These are phyloP conservation scores for Caryopteris hybrid DNA, from an alignment of 305 asterid genomes.

Conservation along the genomic window DNA sequence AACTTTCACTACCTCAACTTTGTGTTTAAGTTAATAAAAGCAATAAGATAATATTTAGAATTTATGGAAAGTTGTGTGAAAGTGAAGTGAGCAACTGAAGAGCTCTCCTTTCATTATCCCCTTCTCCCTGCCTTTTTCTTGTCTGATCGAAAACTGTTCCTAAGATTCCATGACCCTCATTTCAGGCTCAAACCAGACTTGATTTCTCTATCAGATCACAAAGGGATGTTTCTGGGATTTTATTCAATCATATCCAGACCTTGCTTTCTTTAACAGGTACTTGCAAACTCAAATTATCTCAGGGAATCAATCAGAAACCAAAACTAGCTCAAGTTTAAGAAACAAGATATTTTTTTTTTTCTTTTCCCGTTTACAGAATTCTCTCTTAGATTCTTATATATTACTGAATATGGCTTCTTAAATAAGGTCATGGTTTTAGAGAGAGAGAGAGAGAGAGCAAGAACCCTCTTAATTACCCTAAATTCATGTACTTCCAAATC, in stretches of 20 bases:
- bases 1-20: not conserved
- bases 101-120: not conserved
- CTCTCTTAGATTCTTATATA: too few species aligned
- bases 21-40: not conserved
- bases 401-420: too few species aligned
- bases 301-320: too few species aligned
- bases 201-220: not conserved
- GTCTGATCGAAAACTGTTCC: not conserved
- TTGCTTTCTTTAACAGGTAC: slow-evolving; percentile 23
- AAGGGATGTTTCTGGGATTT: slow-evolving; percentile 20
- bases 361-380: too few species aligned
- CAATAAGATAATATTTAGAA: not conserved
- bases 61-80: not conserved
- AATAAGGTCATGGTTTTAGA: too few species aligned
- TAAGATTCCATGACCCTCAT: not conserved
- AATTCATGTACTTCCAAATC: too few species aligned
- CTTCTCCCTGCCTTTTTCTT: not conserved
- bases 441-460: too few species aligned
- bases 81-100: not conserved
- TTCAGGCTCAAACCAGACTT: not conserved
- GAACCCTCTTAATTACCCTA: not conserved
- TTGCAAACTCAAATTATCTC: not conserved
- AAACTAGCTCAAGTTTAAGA: too few species aligned
- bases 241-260: slow-evolving; percentile 16
- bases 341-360: too few species aligned